Evolutionary conservation across 2,329 filamentous ascomycete genomes (phyloP), one percentile per base, ranked within the genome.

Genomic region (Exophiala spinifera): DNA sequence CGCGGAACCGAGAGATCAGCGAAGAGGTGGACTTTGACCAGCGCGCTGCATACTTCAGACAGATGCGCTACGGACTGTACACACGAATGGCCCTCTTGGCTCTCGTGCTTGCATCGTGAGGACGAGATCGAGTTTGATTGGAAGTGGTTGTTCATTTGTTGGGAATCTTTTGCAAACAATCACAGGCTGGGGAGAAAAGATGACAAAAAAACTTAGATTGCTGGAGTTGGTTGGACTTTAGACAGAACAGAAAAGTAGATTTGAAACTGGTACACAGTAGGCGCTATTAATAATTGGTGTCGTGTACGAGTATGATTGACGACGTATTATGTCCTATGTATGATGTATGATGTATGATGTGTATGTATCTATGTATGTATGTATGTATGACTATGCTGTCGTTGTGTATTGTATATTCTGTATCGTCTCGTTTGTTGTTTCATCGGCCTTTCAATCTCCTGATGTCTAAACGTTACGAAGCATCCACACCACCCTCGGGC

Each of bases 1-100:
- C 94, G 37, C 83, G 94, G 67, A 97, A 97, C 68, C 85, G 87
- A 63, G 94, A 99, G 80, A 86, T 99, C 69, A 85, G 86, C 31
- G 90, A 95, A 74, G 94, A 99, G 77, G 91, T 99, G 46, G 94
- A 99, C 74, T 96, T 95, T 76, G 94, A 99, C 76, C 90, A 95
- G 70, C 79, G 94, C 65, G 94, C 94, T 55, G 92, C 94, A 52
- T 99, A 99, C 78, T 99, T 99, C 76, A 85, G 94, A 88, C 94
- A 99, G 88, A 92, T 96, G 76, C 84, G 88, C 75, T 96, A 97
- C 76, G 94, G 94, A 65, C 83, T 99, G 66, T 97, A 96, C 80
- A 95, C 89, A 74, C 88, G 94, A 71, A 99, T 99, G 94, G 94
- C 94, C 65, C 76, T 99, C 76, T 80, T 99, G 72, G 94, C 94